These are phyloP conservation scores for Fulvia fulva DNA, from an alignment of 2,329 filamentous ascomycete species.

Conservation along the genomic window DNA sequence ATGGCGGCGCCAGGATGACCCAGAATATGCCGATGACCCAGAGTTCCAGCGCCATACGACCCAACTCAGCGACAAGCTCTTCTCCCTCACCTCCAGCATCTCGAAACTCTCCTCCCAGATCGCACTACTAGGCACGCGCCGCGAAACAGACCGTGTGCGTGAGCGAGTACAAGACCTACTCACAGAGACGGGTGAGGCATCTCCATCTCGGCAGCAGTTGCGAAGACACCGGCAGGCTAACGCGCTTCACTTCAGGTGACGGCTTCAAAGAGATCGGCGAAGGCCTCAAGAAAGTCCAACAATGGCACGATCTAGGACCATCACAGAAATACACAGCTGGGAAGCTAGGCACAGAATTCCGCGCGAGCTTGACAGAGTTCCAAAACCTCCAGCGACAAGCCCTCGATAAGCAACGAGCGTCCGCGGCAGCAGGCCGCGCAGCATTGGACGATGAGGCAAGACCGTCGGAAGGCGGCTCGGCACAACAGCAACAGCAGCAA, in stretches of 20 bases:
- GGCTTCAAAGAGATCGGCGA: constrained; percentile 91
- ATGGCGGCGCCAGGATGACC: constrained; percentile 64
- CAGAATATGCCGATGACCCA: constrained; percentile 82
- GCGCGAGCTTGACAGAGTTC: constrained; percentile 82
- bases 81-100: constrained; percentile 83
- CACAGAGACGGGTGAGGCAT: constrained; percentile 84
- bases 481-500: constrained; percentile 50
- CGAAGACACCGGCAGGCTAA: too few relatives aligned
- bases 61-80: constrained; percentile 80
- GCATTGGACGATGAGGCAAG: constrained; percentile 55
- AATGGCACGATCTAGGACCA: constrained; percentile 68
- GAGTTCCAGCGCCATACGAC: constrained; percentile 82
- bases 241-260: too few relatives aligned
- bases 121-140: constrained; percentile 77
- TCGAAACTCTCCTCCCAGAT: constrained; percentile 80
- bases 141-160: constrained; percentile 84
- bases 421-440: constrained; percentile 74
- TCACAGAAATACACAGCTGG: constrained; percentile 92
- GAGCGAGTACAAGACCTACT: constrained; percentile 85
- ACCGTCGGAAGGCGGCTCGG: constrained; percentile 38
- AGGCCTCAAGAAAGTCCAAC: constrained; percentile 85
- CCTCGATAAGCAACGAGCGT: constrained; percentile 87
- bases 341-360: constrained; percentile 91
- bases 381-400: constrained; percentile 85
- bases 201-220: too few relatives aligned